A percentile compares a stretch with the other conserved stretches of the same genome.
phyloP scores from a whole-genome alignment of 352 stramenopile genomes.

The Globisporangium irregulare region DNA sequence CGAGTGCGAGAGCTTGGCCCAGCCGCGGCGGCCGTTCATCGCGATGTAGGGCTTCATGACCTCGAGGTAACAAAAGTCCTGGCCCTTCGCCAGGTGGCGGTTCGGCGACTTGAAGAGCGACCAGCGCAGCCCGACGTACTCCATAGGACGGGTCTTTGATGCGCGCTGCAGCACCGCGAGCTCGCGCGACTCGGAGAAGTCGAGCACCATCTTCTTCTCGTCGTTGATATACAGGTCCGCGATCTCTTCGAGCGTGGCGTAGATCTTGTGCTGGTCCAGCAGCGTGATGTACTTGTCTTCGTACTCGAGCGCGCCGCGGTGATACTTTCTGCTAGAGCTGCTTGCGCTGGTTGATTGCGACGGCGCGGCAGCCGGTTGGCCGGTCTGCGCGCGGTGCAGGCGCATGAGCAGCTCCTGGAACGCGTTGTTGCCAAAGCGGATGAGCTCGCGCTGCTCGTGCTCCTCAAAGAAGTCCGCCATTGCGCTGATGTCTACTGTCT shows the following conservation, averaged over 20 bases:
- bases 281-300: conserved; percentile 45
- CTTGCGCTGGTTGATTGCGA: neutral
- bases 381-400: conserved; percentile 30
- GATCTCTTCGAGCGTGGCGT: conserved; percentile 62
- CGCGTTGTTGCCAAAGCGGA: conserved; percentile 36
- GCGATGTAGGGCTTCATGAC: conserved; percentile 66
- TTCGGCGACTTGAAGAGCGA: conserved; percentile 62
- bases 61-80: conserved; percentile 79
- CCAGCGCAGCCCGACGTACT: conserved; percentile 67
- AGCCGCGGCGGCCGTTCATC: conserved; percentile 51
- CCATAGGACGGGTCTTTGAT: conserved; percentile 32
- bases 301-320: conserved; percentile 22
- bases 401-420: conserved; percentile 44
- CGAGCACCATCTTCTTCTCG: conserved; percentile 66
- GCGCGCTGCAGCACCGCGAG: conserved; percentile 45
- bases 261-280: conserved; percentile 54
- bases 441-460: conserved; percentile 37
- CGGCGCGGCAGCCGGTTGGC: neutral
- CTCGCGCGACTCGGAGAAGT: conserved; percentile 67
- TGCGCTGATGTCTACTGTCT: neutral
- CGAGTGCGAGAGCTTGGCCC: conserved; percentile 69
- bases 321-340: neutral
- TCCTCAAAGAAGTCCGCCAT: conserved; percentile 27
- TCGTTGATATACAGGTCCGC: conserved; percentile 62
- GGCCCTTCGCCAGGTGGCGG: conserved; percentile 46